Conservation (phyloP, 225 moss, liverwort and hornwort genomes). For the Neckera pumila region DNA sequence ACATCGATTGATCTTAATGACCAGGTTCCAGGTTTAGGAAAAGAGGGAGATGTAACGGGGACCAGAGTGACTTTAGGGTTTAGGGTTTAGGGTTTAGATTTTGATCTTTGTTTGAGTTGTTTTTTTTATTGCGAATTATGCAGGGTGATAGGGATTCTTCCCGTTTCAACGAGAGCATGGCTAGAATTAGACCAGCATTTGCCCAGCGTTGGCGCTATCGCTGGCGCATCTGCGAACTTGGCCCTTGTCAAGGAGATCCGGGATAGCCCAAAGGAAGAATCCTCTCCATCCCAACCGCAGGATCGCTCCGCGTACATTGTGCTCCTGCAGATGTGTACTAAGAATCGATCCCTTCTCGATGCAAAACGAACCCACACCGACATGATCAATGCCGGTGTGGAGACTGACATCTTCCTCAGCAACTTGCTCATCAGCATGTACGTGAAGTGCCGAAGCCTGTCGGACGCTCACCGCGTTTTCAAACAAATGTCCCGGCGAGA, state of each 20-base stretch:
- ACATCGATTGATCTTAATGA: background rate
- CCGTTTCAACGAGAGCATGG: conserved; percentile 12
- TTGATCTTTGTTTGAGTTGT: no score
- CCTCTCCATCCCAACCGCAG: background rate
- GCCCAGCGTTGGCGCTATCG: conserved; percentile 1
- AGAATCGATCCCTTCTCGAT: conserved; percentile 18
- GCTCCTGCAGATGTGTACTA: conserved; percentile 15
- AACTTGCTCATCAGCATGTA: conserved; percentile 47
- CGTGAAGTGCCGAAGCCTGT: conserved; percentile 34
- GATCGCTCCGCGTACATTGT: background rate
- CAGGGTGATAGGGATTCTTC: background rate
- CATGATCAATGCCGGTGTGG: conserved; percentile 11
- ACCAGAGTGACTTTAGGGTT: background rate
- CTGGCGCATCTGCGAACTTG: background rate
- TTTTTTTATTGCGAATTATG: background rate
- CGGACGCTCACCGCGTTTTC: conserved; percentile 30
- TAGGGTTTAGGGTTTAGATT: no score
- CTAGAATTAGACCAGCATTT: background rate
- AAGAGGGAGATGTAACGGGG: background rate
- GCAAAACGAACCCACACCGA: conserved; percentile 24
- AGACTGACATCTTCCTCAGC: conserved; percentile 32
- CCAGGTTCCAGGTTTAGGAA: background rate
- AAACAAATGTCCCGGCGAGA: conserved; percentile 20
- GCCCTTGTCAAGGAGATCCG: background rate
- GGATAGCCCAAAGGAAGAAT: background rate